phyloP scores from a whole-genome alignment of 2,329 filamentous ascomycete genomes.

The Zopfia rhizophila region DNA sequence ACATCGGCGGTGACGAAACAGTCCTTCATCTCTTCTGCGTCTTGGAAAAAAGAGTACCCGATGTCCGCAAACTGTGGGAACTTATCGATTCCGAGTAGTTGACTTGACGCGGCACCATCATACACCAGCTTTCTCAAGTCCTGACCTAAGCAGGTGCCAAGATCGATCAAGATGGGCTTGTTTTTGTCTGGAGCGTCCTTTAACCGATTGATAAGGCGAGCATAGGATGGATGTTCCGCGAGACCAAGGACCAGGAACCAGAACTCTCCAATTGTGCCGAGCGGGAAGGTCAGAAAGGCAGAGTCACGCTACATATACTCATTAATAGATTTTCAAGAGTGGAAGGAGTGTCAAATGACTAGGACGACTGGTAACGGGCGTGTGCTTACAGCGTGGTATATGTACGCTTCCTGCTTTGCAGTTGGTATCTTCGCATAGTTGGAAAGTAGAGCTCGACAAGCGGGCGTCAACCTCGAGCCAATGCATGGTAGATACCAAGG shows the following conservation, averaged over 20 bases:
- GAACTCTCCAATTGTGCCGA: conserved; percentile 2
- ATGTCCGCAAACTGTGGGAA: too few relatives aligned
- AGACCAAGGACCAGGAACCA: conserved; percentile 9
- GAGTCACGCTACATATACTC: neutral
- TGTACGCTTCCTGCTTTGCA: neutral
- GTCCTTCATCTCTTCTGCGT: neutral
- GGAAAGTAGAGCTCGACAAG: neutral
- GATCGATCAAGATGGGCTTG: neutral
- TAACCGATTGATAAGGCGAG: conserved; percentile 1
- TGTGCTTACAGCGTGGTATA: too few relatives aligned
- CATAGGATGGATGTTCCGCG: neutral
- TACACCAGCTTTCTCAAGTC: neutral
- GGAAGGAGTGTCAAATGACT: too few relatives aligned
- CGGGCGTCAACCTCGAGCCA: neutral
- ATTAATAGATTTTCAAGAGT: too few relatives aligned
- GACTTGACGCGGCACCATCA: too few relatives aligned
- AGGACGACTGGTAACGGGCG: too few relatives aligned
- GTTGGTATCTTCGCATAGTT: neutral
- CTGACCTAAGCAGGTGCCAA: neutral
- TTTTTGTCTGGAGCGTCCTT: conserved; percentile 1
- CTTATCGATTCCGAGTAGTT: too few relatives aligned
- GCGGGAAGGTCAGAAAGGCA: neutral
- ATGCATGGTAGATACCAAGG: neutral
- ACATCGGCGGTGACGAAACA: neutral
- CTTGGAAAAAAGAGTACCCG: too few relatives aligned